Percentiles rank a stretch among this genome's conserved stretches.
These are phyloP conservation scores for Aspergillus brunneoviolaceus DNA, from an alignment of 2,329 filamentous ascomycete species.

Conservation along the genomic window DNA sequence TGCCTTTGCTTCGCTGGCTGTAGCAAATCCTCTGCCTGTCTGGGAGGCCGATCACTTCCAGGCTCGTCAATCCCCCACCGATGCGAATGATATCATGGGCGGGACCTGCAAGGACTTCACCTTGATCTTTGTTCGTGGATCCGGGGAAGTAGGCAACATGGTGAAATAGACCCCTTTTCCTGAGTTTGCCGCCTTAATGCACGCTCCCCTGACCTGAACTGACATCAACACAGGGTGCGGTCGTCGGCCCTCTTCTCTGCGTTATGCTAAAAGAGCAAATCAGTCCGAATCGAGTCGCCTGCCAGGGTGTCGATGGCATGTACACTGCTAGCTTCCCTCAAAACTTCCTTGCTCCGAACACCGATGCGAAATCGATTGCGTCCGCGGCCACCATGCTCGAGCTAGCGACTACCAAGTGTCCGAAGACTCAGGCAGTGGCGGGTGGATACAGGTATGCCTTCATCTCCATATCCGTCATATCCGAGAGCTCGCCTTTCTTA, in stretches of 20 bases:
- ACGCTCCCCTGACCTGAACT: too few species aligned
- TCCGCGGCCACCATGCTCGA: slow-evolving; percentile 45
- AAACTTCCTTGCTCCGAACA: slow-evolving; percentile 43
- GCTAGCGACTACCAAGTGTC: slow-evolving; percentile 46
- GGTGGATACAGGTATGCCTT: slow-evolving; percentile 48
- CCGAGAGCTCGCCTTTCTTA: too few species aligned
- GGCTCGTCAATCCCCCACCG: too few species aligned
- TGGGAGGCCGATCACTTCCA: not conserved
- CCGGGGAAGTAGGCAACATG: slow-evolving; percentile 42
- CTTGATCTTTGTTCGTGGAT: slow-evolving; percentile 45
- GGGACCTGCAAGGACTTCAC: slow-evolving; percentile 39
- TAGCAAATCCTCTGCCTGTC: slow-evolving; percentile 15
- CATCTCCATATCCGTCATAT: too few species aligned
- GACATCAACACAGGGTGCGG: too few species aligned
- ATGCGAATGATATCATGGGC: slow-evolving; percentile 37
- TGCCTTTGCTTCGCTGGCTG: slow-evolving; percentile 15
- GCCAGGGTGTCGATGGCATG: slow-evolving; percentile 47
- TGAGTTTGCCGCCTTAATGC: too few species aligned
- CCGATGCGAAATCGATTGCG: slow-evolving; percentile 35
- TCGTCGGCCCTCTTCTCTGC: too few species aligned
- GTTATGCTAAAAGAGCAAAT: slow-evolving; percentile 27
- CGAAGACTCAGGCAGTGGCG: slow-evolving; percentile 44
- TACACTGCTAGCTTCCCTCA: slow-evolving; percentile 40
- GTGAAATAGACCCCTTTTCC: too few species aligned
- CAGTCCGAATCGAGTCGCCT: slow-evolving; percentile 28